Evolutionary conservation across 108 stramenopile species (phyloP).

Genomic region (Nitzschia palea): DNA sequence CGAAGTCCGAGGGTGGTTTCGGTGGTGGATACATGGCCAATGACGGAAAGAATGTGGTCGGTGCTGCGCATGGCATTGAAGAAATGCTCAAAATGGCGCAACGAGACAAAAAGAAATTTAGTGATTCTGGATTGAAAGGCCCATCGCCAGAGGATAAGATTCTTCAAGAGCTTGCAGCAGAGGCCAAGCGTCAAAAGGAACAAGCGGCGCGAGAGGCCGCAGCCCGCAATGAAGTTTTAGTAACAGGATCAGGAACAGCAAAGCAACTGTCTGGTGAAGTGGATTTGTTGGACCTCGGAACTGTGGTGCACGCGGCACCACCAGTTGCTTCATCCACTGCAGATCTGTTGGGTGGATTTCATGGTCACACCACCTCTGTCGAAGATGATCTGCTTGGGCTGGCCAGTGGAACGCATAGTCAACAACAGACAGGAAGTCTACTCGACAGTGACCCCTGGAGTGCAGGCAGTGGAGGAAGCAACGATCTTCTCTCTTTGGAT

Average conservation of each 20-base stretch:
- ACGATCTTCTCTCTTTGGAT: neutral
- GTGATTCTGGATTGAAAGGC: constrained; percentile 18
- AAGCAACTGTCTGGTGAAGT: neutral
- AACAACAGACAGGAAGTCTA: neutral
- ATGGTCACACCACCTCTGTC: neutral
- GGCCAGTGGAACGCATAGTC: neutral
- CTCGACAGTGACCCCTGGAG: neutral
- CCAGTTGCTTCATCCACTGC: neutral
- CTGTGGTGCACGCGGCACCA: neutral
- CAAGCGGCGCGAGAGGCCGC: neutral
- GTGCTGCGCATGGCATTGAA: constrained; percentile 66
- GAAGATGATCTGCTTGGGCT: neutral
- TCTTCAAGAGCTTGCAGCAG: constrained; percentile 23
- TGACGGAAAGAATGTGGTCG: constrained; percentile 54
- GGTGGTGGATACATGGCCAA: constrained; percentile 49
- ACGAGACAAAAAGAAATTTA: constrained; percentile 33
- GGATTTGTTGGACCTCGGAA: constrained; percentile 40
- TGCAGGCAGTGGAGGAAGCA: neutral
- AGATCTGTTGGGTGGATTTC: constrained; percentile 11
- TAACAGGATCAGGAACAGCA: neutral
- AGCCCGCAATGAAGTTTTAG: constrained; percentile 2
- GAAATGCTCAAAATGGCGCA: constrained; percentile 66
- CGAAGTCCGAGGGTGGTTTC: constrained; percentile 58
- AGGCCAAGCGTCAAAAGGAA: constrained; percentile 21
- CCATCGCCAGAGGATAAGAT: constrained; percentile 22